phyloP scores from a whole-genome alignment of 345 rosid species.

The Toxicodendron radicans region DNA sequence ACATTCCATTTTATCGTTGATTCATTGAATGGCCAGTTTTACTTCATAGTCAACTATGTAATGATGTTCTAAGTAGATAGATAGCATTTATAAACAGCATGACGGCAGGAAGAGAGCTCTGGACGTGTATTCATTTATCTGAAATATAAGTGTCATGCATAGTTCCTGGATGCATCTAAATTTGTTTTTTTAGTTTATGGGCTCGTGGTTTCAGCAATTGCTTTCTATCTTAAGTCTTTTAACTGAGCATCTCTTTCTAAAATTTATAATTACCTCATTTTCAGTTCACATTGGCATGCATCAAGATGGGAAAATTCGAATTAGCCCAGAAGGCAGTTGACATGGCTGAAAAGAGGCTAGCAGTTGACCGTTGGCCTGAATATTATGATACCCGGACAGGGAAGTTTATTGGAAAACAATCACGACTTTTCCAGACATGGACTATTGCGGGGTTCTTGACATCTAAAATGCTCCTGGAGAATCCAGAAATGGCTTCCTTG shows the following conservation, averaged over 20 bases:
- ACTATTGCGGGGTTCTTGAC: conserved; percentile 88
- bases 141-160: not conserved
- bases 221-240: not conserved
- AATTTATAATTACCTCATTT: conserved; percentile 4
- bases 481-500: conserved; percentile 73
- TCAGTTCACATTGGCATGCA: conserved; percentile 96
- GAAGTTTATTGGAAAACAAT: conserved; percentile 86
- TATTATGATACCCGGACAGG: conserved; percentile 89
- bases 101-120: not conserved
- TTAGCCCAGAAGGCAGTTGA: conserved; percentile 81
- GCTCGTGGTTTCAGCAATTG: not conserved
- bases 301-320: conserved; percentile 81
- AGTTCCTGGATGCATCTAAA: not conserved
- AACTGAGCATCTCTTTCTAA: not conserved
- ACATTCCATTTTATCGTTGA: conserved; percentile 1
- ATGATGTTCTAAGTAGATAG: not conserved
- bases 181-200: not conserved
- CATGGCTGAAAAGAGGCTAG: conserved; percentile 78
- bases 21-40: not conserved
- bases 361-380: conserved; percentile 83
- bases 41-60: not conserved
- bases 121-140: not conserved
- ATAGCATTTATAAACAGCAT: not conserved
- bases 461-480: conserved; percentile 75
- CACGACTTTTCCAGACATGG: conserved; percentile 92